Evolutionary conservation across 306 rosid genomes (phyloP), one percentile per base, ranked within the genome.

Genomic region (Arachis stenosperma): DNA sequence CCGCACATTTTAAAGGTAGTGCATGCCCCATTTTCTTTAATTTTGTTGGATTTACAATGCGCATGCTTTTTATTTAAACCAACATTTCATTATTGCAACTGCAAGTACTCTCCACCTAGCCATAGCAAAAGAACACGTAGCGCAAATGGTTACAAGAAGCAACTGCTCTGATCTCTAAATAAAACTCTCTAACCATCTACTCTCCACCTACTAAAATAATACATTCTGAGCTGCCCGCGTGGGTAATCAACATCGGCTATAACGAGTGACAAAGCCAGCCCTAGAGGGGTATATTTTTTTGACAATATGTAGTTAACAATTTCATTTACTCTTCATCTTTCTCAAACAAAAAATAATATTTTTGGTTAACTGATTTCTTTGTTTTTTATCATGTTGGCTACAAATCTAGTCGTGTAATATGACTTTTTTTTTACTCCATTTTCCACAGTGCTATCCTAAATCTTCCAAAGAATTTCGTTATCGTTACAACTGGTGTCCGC

Each of bases 171-270:
- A 61, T 56, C 33, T 60, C 46, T 30, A 29, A 22, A n/a, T 22
- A 37, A 30, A 27, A 64, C 3, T 69, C 65, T 27, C 63, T 57
- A 74, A 74, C 52, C 51, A 69, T 36, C 61, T 59, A 64, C 50
- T 69, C 70, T 69, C 61, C 75, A 33, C 37, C 37, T 1, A 33
- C 67, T 7, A 70, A 58, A 68, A 74, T 36, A 64, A 30, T 15
- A 69, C 59, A 69, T 48, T 75, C 65, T 15, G 30, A 47, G 78
- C 75, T 54, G 62, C 77, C 39, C 36, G 27, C 54, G 69, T 46
- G 66, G 64, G 59, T 65, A 73, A 75, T 71, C 52, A 71, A 62
- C 8, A 15, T 78, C 60, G 15, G 41, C 46, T 78, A 64, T 29
- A 67, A 61, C 64, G 7, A 57, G 33, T 54, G 66, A 69, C 68